These are phyloP conservation scores for Fimicolochytrium jonesii DNA, from an alignment of 192 early-diverging fungal genomes.

Conservation along the genomic window DNA sequence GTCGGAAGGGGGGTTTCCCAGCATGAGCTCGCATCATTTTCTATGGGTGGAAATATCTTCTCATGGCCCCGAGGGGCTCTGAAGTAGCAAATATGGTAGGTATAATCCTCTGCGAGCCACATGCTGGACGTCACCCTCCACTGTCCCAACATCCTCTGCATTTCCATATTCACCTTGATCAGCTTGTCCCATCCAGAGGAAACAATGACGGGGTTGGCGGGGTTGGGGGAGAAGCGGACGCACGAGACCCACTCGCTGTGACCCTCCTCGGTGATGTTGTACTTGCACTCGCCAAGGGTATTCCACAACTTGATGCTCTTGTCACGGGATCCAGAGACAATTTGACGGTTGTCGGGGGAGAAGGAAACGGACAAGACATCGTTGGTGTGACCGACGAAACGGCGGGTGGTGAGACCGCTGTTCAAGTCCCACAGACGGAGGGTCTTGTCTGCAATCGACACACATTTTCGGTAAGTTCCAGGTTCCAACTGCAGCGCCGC, in stretches of 20 bases:
- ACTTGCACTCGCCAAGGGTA: slow-evolving; percentile 99
- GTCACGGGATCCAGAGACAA: slow-evolving; percentile 97
- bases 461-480: neutral
- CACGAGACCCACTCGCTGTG: slow-evolving; percentile 99
- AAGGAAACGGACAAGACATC: slow-evolving; percentile 99
- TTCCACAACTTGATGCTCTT: slow-evolving; percentile 99
- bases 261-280: slow-evolving; percentile 92
- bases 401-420: slow-evolving; percentile 91
- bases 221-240: slow-evolving; percentile 99
- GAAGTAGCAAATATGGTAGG: slow-evolving; percentile 49
- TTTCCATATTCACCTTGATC: slow-evolving; percentile 80
- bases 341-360: slow-evolving; percentile 99
- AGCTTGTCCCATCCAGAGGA: slow-evolving; percentile 99
- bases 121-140: neutral
- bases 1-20: too few species aligned
- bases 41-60: slow-evolving; percentile 33
- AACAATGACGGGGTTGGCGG: slow-evolving; percentile 94
- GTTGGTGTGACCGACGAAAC: slow-evolving; percentile 95
- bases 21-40: slow-evolving; percentile 26
- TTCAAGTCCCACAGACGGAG: slow-evolving; percentile 98
- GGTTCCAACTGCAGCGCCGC: neutral
- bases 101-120: slow-evolving; percentile 23
- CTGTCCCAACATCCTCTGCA: neutral
- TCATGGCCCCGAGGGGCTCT: slow-evolving; percentile 38
- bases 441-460: slow-evolving; percentile 87